Percentiles rank a stretch among this genome's conserved stretches.
Evolutionary conservation across 257 asterid species (phyloP).

Genomic region (Schizonepeta tenuifolia): DNA sequence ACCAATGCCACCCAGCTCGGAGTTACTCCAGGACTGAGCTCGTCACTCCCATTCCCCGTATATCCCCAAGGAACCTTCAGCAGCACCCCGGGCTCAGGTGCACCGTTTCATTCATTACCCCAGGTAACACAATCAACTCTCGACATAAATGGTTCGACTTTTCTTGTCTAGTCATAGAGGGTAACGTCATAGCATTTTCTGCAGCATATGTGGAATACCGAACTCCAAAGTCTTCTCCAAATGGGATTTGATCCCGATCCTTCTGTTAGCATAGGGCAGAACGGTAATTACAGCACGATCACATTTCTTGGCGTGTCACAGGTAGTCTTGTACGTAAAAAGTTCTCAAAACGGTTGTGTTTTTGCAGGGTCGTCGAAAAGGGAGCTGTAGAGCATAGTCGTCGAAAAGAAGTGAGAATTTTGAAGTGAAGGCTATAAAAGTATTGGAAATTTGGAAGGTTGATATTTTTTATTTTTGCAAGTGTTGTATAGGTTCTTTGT

Average conservation of each 20-base stretch:
- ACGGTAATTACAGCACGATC: constrained; percentile 47
- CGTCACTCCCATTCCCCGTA: constrained; percentile 59
- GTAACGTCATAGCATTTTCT: neutral
- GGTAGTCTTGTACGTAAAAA: neutral
- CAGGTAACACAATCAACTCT: constrained; percentile 52
- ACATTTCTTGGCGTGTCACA: neutral
- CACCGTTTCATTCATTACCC: constrained; percentile 57
- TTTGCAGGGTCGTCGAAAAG: constrained; percentile 52
- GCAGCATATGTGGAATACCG: constrained; percentile 70
- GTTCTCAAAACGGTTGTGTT: constrained; percentile 8
- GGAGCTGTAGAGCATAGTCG: constrained; percentile 49
- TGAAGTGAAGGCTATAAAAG: constrained; percentile 32
- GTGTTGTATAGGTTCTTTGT: constrained; percentile 68
- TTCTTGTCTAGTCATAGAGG: neutral
- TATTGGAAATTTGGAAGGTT: constrained; percentile 38
- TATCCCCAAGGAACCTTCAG: constrained; percentile 58
- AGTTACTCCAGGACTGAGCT: constrained; percentile 50
- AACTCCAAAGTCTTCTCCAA: constrained; percentile 68
- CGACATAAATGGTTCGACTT: neutral
- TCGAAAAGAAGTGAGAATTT: constrained; percentile 48
- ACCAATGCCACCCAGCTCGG: constrained; percentile 50
- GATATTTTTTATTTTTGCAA: constrained; percentile 17
- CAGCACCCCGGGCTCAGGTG: constrained; percentile 41
- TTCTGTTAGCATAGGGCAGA: constrained; percentile 58
- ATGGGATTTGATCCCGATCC: constrained; percentile 71